Evolutionary conservation across 1,284 basidiomycete genomes (phyloP), one percentile per base, ranked within the genome.

Genomic region (Heterobasidion annosum): DNA sequence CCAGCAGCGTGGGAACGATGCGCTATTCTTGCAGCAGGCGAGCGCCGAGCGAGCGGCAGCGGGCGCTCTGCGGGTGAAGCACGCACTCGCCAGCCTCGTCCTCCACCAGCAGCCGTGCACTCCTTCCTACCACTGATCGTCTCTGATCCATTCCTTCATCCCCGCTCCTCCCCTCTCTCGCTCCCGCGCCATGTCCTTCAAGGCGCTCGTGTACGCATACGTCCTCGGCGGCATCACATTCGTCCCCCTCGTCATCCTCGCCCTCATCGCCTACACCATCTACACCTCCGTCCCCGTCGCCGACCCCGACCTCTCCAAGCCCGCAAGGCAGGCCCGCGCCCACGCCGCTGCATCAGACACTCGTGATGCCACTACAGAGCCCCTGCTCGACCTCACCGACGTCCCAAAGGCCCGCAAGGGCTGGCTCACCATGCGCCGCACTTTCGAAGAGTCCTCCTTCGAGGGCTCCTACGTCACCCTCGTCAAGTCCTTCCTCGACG

Each of bases 211-310:
- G 57, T 86, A 91, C 66, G 85, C 86, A 40, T 96, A 95, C 69
- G 68, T 96, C 58, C 74, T 96, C 51, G 93, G 93, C 56, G 93
- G 92, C 32, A 59, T 95, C 57, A 93, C 92, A 0, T 89, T 95
- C 67, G 72, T 95, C 54, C 91, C 93, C 19, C 74, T 94, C 49
- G 64, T 88, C 58, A 61, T 88, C 59, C 70, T 79, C 60, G 71
- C 69, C 35, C 59, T 78, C 60, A 61, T 91, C 57, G 79, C 76
- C 64, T 77, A 77, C 67, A 73, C 85, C 56, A 67, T 85, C 57
- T 92, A 91, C 71, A 90, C 88, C 8, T 87, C 89, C 35, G 78
- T 85, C 2, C 91, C 91, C 15, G 76, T 89, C n/a, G 79, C 77
- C 18, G 78, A 83, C 60, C 63, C 71, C 2, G 75, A 81, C 63